Evolutionary conservation across 257 asterid species (phyloP).

Genomic region (Ballota nigra): DNA sequence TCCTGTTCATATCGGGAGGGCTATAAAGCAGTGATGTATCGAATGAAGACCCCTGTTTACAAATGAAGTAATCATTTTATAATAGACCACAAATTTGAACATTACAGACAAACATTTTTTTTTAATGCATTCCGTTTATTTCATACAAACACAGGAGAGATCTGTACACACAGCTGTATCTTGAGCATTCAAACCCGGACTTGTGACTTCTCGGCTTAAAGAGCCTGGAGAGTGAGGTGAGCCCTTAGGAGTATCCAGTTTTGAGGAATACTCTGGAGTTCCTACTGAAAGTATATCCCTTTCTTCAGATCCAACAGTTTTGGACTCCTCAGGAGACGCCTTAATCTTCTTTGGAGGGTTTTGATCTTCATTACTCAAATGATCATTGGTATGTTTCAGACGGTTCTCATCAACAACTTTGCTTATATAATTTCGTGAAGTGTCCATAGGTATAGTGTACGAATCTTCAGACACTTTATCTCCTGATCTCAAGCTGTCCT

Average conservation of each 20-base stretch:
- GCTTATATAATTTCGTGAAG: constrained; percentile 21
- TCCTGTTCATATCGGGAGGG: constrained; percentile 88
- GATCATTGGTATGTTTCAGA: constrained; percentile 27
- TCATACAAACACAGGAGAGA: background rate
- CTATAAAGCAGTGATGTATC: constrained; percentile 58
- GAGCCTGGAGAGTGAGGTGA: constrained; percentile 40
- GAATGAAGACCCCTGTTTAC: constrained; percentile 50
- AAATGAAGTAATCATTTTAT: background rate
- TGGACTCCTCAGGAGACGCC: constrained; percentile 38
- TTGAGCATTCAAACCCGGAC: constrained; percentile 37
- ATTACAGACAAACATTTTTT: background rate
- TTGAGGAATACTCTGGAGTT: constrained; percentile 25
- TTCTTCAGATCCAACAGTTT: constrained; percentile 29
- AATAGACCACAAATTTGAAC: background rate
- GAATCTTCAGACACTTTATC: constrained; percentile 61
- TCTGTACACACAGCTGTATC: constrained; percentile 41
- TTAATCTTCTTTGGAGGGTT: constrained; percentile 46
- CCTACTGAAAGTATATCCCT: constrained; percentile 17
- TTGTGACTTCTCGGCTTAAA: constrained; percentile 48
- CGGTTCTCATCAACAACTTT: constrained; percentile 22
- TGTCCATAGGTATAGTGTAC: constrained; percentile 43
- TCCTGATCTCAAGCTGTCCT: constrained; percentile 77
- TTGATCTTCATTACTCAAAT: constrained; percentile 30
- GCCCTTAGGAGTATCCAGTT: constrained; percentile 35
- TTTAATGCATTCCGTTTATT: constrained; percentile 11